Evolutionary conservation across 129 eudicot species (phyloP).

Genomic region (Daucus carota): DH1_v3.0 NC_030385.2:7149001-7149500

Average conservation of each 20-base stretch:
- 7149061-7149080: not conserved
- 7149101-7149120: slow-evolving; percentile 10
- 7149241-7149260: slow-evolving; percentile 10
- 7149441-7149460: not conserved
- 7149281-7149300: not conserved
- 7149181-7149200: not conserved
- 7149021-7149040: slow-evolving; percentile 10
- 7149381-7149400: slow-evolving; percentile 3
- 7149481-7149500: not conserved
- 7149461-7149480: not conserved
- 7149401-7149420: slow-evolving; percentile 1
- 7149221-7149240: slow-evolving; percentile 5
- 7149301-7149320: slow-evolving; percentile 1
- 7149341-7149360: slow-evolving; percentile 11
- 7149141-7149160: not conserved
- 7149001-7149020: slow-evolving; percentile 8
- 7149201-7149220: not conserved
- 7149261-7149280: not conserved
- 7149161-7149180: not conserved
- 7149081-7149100: slow-evolving; percentile 9
- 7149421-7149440: not conserved
- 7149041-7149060: slow-evolving; percentile 3
- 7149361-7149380: not conserved
- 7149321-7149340: slow-evolving; percentile 1
- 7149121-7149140: not conserved